Evolutionary conservation across 1,139 yeast species (phyloP), one percentile per base, ranked within the genome.

Genomic region (Casaregolazyma suthepensis): DNA sequence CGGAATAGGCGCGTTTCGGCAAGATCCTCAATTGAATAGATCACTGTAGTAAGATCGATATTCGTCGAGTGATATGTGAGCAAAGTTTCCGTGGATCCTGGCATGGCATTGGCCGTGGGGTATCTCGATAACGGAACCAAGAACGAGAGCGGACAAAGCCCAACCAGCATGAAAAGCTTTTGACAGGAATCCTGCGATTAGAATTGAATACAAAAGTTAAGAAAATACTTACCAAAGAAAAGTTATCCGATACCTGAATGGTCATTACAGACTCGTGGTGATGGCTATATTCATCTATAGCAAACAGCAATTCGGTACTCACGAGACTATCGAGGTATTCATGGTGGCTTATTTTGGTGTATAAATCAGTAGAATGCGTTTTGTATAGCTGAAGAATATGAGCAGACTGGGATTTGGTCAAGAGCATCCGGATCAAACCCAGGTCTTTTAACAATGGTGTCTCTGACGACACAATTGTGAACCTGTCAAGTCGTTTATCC

Each of bases 261-360:
- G 48, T 31, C 20, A 45, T 31, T 23, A 45, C 48, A 10, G 42
- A 12, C 42, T 45, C 48, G 20, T 45, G 48, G 20, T 45, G 48
- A 17, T 45, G 23, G 40, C 17, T 19, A 22, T 45, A 37, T 37
- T 45, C 26, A 18, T 45, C 48, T 3, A 45, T 10, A 4, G 17
- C 13, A 10, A 45, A 19, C 10, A 42, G 44, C 5, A 18, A 17
- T 19, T 42, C 44, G 15, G 44, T 18, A 18, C 15, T 20, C 23
- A 15, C 40, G 13, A 35, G 40, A 13, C 17, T 35, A 35, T 15
- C 17, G 3, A n/a, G 5, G 13, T 35, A 35, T 35, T 35, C 40
- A 35, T 35, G 7, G 13, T 35, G 9, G 13, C 40, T 35, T 2
- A 35, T n/a, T 35, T 15, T 3, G 5, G 40, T 35, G 13, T 35